phyloP scores from a whole-genome alignment of 2,329 filamentous ascomycete genomes.

The Leptographium radiaticola region DNA sequence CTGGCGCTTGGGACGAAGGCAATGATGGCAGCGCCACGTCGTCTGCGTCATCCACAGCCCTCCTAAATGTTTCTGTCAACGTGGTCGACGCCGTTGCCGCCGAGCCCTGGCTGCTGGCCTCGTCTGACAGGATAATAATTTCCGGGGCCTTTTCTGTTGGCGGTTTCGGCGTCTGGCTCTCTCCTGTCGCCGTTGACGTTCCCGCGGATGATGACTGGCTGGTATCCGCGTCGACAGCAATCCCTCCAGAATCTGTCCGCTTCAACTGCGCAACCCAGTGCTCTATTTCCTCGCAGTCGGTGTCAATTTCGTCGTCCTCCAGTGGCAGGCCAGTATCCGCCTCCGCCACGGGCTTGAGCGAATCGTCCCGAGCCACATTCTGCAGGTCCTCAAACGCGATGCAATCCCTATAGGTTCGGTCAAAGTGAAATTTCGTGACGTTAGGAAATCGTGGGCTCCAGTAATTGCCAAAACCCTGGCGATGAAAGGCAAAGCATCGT shows the following conservation, averaged over 20 bases:
- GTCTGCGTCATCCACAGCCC: background rate
- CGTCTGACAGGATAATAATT: background rate
- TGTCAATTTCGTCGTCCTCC: constrained; percentile 10
- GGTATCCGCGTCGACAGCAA: constrained; percentile 30
- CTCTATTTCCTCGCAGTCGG: constrained; percentile 47
- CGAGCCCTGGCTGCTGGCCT: background rate
- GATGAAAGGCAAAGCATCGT: constrained; percentile 68
- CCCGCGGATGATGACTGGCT: constrained; percentile 19
- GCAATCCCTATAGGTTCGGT: constrained; percentile 56
- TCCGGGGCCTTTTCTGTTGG: background rate
- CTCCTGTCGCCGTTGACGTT: constrained; percentile 6
- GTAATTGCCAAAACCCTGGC: constrained; percentile 52
- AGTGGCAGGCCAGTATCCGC: background rate
- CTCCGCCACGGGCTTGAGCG: constrained; percentile 14
- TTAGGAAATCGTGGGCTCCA: constrained; percentile 66
- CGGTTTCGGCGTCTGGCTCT: background rate
- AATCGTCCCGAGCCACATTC: constrained; percentile 34
- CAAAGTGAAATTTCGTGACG: constrained; percentile 64
- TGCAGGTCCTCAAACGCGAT: constrained; percentile 60
- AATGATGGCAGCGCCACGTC: background rate
- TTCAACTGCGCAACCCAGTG: constrained; percentile 51
- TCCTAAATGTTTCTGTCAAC: background rate
- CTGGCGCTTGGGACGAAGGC: background rate
- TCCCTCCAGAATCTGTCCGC: constrained; percentile 32
- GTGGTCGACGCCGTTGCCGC: background rate